Conservation (phyloP, 768 basidiomycete genomes). For the Russula griseocarnosa region DNA sequence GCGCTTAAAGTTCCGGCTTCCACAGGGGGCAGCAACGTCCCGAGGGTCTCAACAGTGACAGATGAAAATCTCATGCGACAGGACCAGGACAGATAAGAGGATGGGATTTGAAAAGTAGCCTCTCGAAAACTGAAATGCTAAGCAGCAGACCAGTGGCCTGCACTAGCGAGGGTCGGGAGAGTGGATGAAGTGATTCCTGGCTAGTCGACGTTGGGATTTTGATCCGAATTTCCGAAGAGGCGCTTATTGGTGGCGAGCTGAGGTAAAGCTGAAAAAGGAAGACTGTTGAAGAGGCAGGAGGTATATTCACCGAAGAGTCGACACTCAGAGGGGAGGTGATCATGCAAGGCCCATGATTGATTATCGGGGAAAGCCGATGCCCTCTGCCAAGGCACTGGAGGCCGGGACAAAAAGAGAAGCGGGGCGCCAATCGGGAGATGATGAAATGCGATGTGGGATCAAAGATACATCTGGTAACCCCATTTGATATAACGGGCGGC, state of each 20-base stretch:
- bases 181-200: neutral
- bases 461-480: conserved; percentile 17
- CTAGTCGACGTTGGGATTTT: neutral
- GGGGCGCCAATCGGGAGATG: conserved; percentile 17
- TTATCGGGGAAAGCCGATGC: conserved; percentile 1
- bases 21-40: neutral
- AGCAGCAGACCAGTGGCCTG: neutral
- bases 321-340: neutral
- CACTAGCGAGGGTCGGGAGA: neutral
- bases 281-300: neutral
- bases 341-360: too few relatives aligned
- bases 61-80: neutral
- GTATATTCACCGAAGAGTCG: neutral
- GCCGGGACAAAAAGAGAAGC: conserved; percentile 15
- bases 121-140: neutral
- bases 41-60: neutral
- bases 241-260: neutral
- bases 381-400: neutral
- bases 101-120: neutral
- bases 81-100: conserved; percentile 1
- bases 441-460: conserved; percentile 16
- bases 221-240: neutral
- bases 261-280: neutral
- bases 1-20: neutral
- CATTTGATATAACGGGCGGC: conserved; percentile 13